phyloP scores from a whole-genome alignment of 164 flowering plant species.

The Vitis riparia region DNA sequence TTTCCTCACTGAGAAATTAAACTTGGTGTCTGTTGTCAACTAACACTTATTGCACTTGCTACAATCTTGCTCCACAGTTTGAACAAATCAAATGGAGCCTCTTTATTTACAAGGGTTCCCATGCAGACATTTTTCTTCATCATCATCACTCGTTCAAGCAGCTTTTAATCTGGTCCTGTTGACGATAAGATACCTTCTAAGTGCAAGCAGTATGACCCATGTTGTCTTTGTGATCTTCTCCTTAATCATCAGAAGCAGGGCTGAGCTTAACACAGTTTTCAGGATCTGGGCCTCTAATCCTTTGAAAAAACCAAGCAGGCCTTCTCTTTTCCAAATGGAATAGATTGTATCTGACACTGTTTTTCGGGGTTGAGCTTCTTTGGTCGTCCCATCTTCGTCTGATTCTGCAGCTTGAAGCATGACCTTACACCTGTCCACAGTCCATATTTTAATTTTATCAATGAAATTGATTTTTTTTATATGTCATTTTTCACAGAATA shows the following conservation, averaged over 20 bases:
- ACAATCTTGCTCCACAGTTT: conserved; percentile 1
- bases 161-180: conserved; percentile 39
- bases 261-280: conserved; percentile 76
- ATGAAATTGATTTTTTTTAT: neutral
- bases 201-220: conserved; percentile 68
- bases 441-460: conserved; percentile 5
- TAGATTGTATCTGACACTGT: conserved; percentile 40
- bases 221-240: conserved; percentile 76
- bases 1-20: neutral
- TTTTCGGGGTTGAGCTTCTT: conserved; percentile 31
- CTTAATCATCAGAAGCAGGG: conserved; percentile 79
- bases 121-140: neutral
- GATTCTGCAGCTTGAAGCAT: conserved; percentile 76
- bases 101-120: conserved; percentile 15
- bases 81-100: conserved; percentile 9
- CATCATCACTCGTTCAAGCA: conserved; percentile 9
- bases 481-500: neutral
- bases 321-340: conserved; percentile 69
- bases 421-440: conserved; percentile 69
- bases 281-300: conserved; percentile 73
- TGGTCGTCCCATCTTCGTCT: conserved; percentile 31
- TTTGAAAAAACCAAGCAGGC: conserved; percentile 65
- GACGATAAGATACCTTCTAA: conserved; percentile 39
- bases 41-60: conserved; percentile 5
- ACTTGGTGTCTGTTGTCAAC: neutral